A percentile compares a stretch with the other conserved stretches of the same genome.
These are phyloP conservation scores for Fusarium sp. DNA, from an alignment of 2,329 filamentous ascomycete species.

Conservation along the genomic window DNA sequence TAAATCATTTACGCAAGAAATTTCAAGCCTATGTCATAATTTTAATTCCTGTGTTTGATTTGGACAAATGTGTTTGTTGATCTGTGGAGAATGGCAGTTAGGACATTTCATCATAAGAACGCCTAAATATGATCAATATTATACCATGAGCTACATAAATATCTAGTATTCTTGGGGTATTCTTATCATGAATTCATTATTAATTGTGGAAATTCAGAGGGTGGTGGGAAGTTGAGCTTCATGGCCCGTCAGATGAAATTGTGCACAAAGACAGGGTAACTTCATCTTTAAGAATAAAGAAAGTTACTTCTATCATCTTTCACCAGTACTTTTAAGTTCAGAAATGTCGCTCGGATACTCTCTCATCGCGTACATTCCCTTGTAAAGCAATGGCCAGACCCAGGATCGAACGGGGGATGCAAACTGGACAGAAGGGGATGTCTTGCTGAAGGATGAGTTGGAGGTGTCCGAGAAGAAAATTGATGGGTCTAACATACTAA, in stretches of 20 bases:
- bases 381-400: slow-evolving; percentile 48
- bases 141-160: no score
- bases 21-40: neutral
- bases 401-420: slow-evolving; percentile 58
- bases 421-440: slow-evolving; percentile 60
- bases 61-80: no score
- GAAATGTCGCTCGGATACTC: slow-evolving; percentile 65
- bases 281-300: slow-evolving; percentile 58
- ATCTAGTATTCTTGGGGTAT: no score
- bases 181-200: no score
- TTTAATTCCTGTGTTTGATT: neutral
- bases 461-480: slow-evolving; percentile 52
- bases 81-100: no score
- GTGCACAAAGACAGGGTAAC: slow-evolving; percentile 58
- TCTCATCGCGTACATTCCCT: slow-evolving; percentile 57
- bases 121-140: neutral
- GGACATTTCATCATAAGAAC: accelerated
- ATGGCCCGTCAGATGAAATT: slow-evolving; percentile 63
- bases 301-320: slow-evolving; percentile 56
- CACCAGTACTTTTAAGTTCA: slow-evolving; percentile 61
- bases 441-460: slow-evolving; percentile 57
- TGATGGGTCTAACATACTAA: slow-evolving; percentile 41
- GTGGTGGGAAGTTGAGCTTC: slow-evolving; percentile 58
- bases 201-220: no score
- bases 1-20: neutral